phyloP scores from a whole-genome alignment of 2,329 filamentous ascomycete genomes.

The Cryoendolithus antarcticus region DNA sequence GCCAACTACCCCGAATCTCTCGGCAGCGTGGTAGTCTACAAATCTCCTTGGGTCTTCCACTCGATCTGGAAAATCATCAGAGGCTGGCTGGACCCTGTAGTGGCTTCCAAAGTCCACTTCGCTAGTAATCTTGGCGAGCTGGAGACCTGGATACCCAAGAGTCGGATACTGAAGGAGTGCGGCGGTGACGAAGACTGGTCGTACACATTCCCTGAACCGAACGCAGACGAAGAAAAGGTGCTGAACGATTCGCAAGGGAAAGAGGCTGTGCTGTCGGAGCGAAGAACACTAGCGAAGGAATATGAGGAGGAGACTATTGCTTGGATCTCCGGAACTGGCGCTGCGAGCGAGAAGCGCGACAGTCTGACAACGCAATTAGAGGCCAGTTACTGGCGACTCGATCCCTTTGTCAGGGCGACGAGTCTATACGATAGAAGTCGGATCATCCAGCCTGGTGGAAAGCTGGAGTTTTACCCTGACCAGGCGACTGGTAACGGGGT shows the following conservation, averaged over 20 bases:
- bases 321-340: constrained; percentile 54
- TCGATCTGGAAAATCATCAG: constrained; percentile 94
- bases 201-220: constrained; percentile 71
- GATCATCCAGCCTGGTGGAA: constrained; percentile 54
- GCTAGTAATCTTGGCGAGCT: constrained; percentile 72
- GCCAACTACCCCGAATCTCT: constrained; percentile 94
- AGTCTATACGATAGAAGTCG: constrained; percentile 77
- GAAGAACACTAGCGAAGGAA: constrained; percentile 53
- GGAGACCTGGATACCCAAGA: constrained; percentile 57
- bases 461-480: constrained; percentile 56
- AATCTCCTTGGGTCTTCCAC: constrained; percentile 94
- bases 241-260: constrained; percentile 53
- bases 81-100: constrained; percentile 93
- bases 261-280: constrained; percentile 50
- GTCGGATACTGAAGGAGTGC: constrained; percentile 66
- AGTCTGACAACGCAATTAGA: constrained; percentile 41
- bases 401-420: constrained; percentile 73
- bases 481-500: too few relatives aligned
- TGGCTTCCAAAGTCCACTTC: constrained; percentile 88
- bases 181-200: constrained; percentile 77
- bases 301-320: constrained; percentile 63
- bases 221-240: constrained; percentile 59
- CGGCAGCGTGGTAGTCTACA: constrained; percentile 83
- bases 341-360: constrained; percentile 10
- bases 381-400: constrained; percentile 75